These are phyloP conservation scores for Diaporthe ilicicola DNA, from an alignment of 2,329 filamentous ascomycete genomes.

Conservation along the genomic window DNA sequence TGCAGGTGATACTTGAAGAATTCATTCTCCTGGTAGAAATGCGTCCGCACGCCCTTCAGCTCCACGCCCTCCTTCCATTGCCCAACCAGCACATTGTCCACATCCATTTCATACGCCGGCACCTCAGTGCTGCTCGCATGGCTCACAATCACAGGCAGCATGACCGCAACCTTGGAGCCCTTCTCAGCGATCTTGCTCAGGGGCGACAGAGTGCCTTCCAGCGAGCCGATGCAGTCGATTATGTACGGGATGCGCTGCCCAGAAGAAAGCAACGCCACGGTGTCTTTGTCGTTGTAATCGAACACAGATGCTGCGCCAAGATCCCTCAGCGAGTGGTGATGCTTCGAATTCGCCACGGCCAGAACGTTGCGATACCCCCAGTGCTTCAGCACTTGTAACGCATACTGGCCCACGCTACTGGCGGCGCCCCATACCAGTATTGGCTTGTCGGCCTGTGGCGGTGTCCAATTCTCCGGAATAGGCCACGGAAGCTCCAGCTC, in stretches of 20 bases:
- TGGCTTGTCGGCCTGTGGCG: conserved; percentile 43
- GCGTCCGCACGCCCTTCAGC: conserved; percentile 62
- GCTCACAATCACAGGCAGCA: conserved; percentile 66
- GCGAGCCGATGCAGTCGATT: conserved; percentile 64
- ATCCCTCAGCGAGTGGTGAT: conserved; percentile 52
- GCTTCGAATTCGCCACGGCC: conserved; percentile 54
- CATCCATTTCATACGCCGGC: conserved; percentile 65
- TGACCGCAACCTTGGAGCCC: conserved; percentile 62
- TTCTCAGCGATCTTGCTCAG: conserved; percentile 58
- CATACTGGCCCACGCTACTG: conserved; percentile 60
- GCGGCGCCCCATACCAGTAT: conserved; percentile 62
- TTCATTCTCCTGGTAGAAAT: conserved; percentile 64
- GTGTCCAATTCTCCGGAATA: conserved; percentile 51
- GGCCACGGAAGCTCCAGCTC: conserved; percentile 66
- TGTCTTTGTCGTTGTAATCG: conserved; percentile 52
- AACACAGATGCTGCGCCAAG: conserved; percentile 57
- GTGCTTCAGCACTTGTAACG: conserved; percentile 58
- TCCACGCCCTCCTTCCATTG: conserved; percentile 63
- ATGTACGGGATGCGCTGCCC: conserved; percentile 51
- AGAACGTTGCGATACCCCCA: conserved; percentile 63
- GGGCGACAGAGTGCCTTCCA: conserved; percentile 55
- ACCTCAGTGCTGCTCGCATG: conserved; percentile 56
- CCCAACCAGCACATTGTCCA: conserved; percentile 45
- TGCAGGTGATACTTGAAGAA: conserved; percentile 64
- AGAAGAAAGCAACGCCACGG: conserved; percentile 37